These are phyloP conservation scores for Rhynchospora breviuscula DNA, from an alignment of 176 grass and related monocot species.

Conservation along the genomic window DNA sequence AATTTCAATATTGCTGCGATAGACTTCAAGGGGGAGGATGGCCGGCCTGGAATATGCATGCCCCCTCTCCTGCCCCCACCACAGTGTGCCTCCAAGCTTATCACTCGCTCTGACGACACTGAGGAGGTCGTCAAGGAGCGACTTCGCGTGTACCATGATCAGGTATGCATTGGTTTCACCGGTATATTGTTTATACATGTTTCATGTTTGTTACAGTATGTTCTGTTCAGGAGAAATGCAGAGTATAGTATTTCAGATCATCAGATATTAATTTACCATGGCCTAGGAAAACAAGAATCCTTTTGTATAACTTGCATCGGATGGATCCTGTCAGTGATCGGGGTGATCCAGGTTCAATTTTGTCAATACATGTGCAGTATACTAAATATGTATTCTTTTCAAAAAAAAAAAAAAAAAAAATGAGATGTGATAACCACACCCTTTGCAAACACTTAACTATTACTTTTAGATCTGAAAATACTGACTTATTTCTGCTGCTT, in stretches of 20 bases:
- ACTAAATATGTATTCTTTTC: background rate
- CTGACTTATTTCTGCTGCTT: background rate
- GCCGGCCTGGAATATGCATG: constrained; percentile 68
- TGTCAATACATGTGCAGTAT: background rate
- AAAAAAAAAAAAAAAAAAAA: background rate
- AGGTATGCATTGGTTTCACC: constrained; percentile 34
- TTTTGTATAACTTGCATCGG: background rate
- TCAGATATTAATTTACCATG: background rate
- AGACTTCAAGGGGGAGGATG: constrained; percentile 78
- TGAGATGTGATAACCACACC: background rate
- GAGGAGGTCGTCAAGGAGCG: constrained; percentile 89
- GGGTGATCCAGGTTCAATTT: background rate
- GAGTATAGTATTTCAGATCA: background rate
- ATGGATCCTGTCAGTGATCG: background rate
- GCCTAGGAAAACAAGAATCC: background rate
- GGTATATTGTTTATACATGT: background rate
- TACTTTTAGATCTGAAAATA: background rate
- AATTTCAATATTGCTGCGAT: constrained; percentile 90
- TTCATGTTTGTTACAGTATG: background rate
- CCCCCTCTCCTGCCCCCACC: constrained; percentile 74
- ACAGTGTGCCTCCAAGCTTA: constrained; percentile 58
- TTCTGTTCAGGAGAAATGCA: background rate
- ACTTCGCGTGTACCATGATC: constrained; percentile 63
- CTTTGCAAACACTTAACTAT: background rate
- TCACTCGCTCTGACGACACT: constrained; percentile 64